Evolutionary conservation across 164 flowering plant species (phyloP), one percentile per base, ranked within the genome.

Genomic region (Malania oleifera): DNA sequence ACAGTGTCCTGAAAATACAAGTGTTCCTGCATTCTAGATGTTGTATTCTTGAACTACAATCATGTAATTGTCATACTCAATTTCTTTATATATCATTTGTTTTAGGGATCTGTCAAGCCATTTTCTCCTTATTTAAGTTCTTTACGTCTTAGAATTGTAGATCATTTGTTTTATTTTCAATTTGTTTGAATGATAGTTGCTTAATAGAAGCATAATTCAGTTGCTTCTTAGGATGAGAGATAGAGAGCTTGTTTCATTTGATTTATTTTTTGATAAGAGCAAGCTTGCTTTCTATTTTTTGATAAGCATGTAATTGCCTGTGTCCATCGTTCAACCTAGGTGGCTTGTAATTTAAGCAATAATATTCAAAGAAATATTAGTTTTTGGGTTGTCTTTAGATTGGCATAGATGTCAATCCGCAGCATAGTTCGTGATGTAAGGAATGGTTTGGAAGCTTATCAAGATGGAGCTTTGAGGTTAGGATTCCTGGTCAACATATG

Each of bases 371-470:
- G 59, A 31, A 43, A 39, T 10, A 52, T 19, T 52, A 34, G 31
- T 22, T 23, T 17, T 37, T 22, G 25, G 41, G 20, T 11, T n/a
- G 26, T 56, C 38, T 50, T 35, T 56, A 1, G 28, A 24, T 48
- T 57, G 49, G 65, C 34, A 49, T 44, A 71, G 66, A 90, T 90
- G 97, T 90, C 97, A 14, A 85, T 89, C 77, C 86, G 96, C 6
- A 86, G 96, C 50, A 86, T 88, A 59, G 89, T 88, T 54, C 90
- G 89, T 52, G 97, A 90, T 55, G 82, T 90, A 44, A 82, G 96
- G 66, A 96, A 91, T 75, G 77, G 96, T 12, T 68, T 56, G 96
- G 98, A 69, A 91, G 96, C 71, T 78, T 91, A 67, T 91, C 98
- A 22, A 67, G 91, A 65, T 70, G 98, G 45, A 79, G 95, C 38